Evolutionary conservation across 2,329 filamentous ascomycete species (phyloP), one percentile per base, ranked within the genome.

Genomic region (Hypoxylon sp.): DNA sequence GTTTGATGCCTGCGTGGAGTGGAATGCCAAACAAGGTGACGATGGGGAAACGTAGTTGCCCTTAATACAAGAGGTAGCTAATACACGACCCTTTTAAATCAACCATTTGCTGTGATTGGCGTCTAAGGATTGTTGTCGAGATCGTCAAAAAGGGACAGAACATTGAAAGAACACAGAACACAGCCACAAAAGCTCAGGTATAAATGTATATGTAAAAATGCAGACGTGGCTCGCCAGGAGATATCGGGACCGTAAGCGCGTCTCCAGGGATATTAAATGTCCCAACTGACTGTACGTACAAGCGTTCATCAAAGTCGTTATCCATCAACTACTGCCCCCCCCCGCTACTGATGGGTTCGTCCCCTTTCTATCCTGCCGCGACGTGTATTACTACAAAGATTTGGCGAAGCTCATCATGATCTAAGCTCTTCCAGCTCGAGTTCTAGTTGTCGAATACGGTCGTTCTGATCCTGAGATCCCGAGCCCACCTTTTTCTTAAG

Each of bases 1-100:
- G 65, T 93, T 98, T 74, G 89, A 91, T 32, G 94, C 97, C 59
- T 98, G 94, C 76, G 89, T 97, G 34, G 81, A 83, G 71, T 99
- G 95, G 95, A 98, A 98, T 75, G 80, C 78, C 67, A 76, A 75
- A 60, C 82, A 86, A 60, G 49, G 48, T n/a, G n/a, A n/a, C n/a
- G n/a, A n/a, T n/a, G n/a, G n/a, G n/a, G n/a, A n/a, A n/a, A n/a
- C n/a, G n/a, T n/a, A n/a, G n/a, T n/a, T n/a, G n/a, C n/a, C n/a
- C n/a, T n/a, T n/a, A n/a, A n/a, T n/a, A 60, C 82, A 86, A 60
- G 49, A 46, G 24, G 2, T 46, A 58, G 15, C n/a, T n/a, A 54
- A 54, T 43, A 54, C 39, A 53, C 30, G 11, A 41, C 30, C 41
- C 19, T 44, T 22, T 19, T 34, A 46, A 50, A 54, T 52, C 51